A percentile compares a stretch with the other conserved stretches of the same genome.
Evolutionary conservation across 441 rosid genomes (phyloP).

Genomic region (Populus hybrid): DNA sequence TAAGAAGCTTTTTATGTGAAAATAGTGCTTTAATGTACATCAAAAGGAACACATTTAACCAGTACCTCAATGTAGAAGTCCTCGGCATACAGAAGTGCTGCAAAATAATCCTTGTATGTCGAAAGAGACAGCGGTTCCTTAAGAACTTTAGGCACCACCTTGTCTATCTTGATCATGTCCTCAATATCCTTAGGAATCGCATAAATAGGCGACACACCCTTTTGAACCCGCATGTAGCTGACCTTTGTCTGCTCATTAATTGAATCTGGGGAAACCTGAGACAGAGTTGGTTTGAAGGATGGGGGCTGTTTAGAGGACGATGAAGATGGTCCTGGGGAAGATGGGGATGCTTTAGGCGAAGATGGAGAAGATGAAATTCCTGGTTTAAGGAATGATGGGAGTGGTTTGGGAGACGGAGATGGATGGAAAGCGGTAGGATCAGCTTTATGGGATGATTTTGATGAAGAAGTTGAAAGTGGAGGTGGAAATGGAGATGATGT

Average conservation of each 20-base stretch:
- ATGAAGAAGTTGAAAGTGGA: too few species aligned
- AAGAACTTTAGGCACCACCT: slow-evolving; percentile 29
- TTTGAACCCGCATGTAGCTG: neutral
- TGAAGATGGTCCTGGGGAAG: neutral
- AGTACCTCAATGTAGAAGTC: slow-evolving; percentile 35
- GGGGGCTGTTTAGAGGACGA: neutral
- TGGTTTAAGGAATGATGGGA: neutral
- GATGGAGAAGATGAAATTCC: neutral
- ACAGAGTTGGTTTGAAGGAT: slow-evolving; percentile 22
- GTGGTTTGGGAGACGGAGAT: neutral
- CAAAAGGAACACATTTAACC: neutral
- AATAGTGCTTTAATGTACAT: neutral
- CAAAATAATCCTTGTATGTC: slow-evolving; percentile 36
- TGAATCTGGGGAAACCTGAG: neutral
- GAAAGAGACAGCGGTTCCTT: slow-evolving; percentile 21
- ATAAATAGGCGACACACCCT: slow-evolving; percentile 20
- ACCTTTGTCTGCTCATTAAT: slow-evolving; percentile 1
- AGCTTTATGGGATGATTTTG: neutral
- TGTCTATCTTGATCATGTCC: slow-evolving; percentile 25
- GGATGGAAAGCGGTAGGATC: neutral
- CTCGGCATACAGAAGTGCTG: slow-evolving; percentile 40
- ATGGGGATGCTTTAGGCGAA: slow-evolving; percentile 4
- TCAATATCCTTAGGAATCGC: slow-evolving; percentile 17
- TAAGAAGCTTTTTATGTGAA: neutral
- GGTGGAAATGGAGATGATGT: neutral